These are phyloP conservation scores for Trichomonas tenax DNA, from an alignment of 208 protist genomes.

Conservation along the genomic window DNA sequence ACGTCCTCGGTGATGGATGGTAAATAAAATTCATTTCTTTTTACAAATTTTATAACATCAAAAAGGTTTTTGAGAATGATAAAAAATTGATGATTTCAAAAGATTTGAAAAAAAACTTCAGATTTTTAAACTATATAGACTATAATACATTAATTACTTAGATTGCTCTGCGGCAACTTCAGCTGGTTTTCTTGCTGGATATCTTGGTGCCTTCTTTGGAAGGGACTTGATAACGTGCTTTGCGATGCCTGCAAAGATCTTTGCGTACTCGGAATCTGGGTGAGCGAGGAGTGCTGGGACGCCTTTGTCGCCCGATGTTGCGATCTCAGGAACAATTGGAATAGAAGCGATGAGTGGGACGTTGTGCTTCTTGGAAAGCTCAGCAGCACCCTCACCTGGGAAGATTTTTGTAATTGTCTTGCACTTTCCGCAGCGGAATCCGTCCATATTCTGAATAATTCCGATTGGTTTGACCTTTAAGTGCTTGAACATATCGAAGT, in stretches of 20 bases:
- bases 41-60: too few relatives aligned
- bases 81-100: too few relatives aligned
- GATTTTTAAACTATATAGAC: too few relatives aligned
- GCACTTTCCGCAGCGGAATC: not conserved
- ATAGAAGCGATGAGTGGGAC: not conserved
- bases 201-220: not conserved
- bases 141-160: not conserved
- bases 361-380: not conserved
- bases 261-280: not conserved
- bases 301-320: not conserved
- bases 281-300: not conserved
- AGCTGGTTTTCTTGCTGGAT: not conserved
- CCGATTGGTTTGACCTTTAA: conserved; percentile 22
- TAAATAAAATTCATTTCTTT: too few relatives aligned
- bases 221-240: not conserved
- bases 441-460: conserved; percentile 24
- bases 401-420: not conserved
- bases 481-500: conserved; percentile 32
- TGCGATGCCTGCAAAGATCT: not conserved
- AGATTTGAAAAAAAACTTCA: too few relatives aligned
- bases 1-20: too few relatives aligned
- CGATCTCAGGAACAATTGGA: not conserved
- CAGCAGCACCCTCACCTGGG: not conserved
- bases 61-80: too few relatives aligned
- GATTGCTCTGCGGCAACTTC: not conserved